phyloP scores from a whole-genome alignment of 441 rosid genomes.

The Bruguiera hainesii region DNA sequence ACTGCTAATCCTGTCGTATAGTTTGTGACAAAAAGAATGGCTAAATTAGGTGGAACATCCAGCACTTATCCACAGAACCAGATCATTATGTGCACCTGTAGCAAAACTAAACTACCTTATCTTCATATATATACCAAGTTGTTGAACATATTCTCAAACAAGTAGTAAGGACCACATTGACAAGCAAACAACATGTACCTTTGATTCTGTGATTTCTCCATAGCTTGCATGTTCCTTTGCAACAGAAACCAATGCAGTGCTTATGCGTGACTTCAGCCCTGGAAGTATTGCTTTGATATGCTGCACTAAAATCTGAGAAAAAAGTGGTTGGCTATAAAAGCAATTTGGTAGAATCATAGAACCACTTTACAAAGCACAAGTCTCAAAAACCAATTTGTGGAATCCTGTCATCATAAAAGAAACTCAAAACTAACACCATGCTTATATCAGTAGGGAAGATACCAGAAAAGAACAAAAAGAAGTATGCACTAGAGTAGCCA shows the following conservation, averaged over 20 bases:
- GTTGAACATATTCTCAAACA: neutral
- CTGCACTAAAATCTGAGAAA: constrained; percentile 75
- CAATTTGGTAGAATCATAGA: neutral
- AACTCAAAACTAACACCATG: neutral
- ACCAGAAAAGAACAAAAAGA: neutral
- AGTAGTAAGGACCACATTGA: neutral
- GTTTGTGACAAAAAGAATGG: no score
- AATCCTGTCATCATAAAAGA: neutral
- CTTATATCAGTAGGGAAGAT: neutral
- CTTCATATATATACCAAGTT: neutral
- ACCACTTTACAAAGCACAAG: no score
- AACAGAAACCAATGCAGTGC: constrained; percentile 60
- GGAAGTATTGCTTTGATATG: constrained; percentile 89
- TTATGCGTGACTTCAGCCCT: constrained; percentile 73
- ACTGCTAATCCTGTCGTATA: no score
- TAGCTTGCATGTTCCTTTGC: constrained; percentile 96
- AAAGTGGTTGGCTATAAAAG: neutral
- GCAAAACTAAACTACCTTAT: no score
- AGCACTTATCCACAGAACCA: no score
- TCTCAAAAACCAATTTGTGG: no score
- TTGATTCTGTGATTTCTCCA: constrained; percentile 88
- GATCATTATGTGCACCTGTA: no score
- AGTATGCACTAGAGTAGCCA: neutral
- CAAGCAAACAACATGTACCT: constrained; percentile 36
- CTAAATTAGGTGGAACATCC: no score